A percentile compares a stretch with the other conserved stretches of the same genome.
These are phyloP conservation scores for Artemisia tridentata DNA, from an alignment of 129 eudicot genomes.

Conservation along the genomic window DNA sequence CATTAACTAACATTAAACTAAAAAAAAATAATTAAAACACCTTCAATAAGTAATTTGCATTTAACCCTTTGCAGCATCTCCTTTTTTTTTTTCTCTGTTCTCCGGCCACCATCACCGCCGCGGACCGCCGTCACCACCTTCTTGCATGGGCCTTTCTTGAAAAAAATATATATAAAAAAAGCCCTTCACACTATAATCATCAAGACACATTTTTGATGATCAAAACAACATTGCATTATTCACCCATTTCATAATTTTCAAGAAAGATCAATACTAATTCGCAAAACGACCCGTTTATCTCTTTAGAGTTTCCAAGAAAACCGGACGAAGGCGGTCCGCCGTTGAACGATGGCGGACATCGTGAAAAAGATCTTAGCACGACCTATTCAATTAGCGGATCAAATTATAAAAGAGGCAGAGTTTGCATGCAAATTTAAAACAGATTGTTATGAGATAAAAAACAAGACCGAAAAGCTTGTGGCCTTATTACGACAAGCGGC, in stretches of 20 bases:
- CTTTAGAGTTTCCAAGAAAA: conserved; percentile 16
- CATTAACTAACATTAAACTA: conserved; percentile 1
- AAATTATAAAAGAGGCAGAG: conserved; percentile 53
- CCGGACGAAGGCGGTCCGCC: conserved; percentile 41
- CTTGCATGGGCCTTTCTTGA: conserved; percentile 22
- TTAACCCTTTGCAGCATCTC: conserved; percentile 35
- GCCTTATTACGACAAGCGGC: conserved; percentile 65
- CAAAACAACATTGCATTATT: conserved; percentile 3
- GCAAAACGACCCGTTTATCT: conserved; percentile 17
- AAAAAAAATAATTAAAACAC: not conserved
- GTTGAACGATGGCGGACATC: conserved; percentile 54
- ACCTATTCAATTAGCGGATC: conserved; percentile 78
- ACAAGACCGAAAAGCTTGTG: conserved; percentile 49
- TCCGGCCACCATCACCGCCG: conserved; percentile 35
- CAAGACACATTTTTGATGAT: conserved; percentile 1
- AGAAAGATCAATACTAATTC: conserved; percentile 13
- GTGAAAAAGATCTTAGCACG: conserved; percentile 62
- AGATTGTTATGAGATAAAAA: conserved; percentile 52
- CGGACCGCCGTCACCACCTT: conserved; percentile 38
- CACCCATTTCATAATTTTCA: conserved; percentile 13
- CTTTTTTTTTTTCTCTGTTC: conserved; percentile 21
- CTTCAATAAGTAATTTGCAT: conserved; percentile 15
- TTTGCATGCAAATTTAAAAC: conserved; percentile 42
- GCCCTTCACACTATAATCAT: not conserved
- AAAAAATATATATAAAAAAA: not conserved